Percentiles rank a stretch among this genome's conserved stretches.
phyloP scores from a whole-genome alignment of 768 basidiomycete species.

The Neoboletus magnificus region DNA sequence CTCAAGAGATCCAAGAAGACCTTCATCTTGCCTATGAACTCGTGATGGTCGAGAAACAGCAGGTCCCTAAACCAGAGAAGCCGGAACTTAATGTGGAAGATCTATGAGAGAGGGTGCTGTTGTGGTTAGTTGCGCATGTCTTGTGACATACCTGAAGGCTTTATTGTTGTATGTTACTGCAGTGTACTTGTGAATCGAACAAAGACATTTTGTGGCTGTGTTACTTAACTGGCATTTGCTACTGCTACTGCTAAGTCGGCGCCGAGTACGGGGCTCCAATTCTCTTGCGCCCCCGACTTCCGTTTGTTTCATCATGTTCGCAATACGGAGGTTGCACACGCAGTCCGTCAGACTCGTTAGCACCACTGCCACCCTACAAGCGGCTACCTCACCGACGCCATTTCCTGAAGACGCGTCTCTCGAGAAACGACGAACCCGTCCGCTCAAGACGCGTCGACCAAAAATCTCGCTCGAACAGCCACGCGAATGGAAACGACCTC shows the following conservation, averaged over 20 bases:
- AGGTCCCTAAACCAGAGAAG: conserved; percentile 7
- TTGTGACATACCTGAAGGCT: background rate
- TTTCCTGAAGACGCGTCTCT: conserved; percentile 2
- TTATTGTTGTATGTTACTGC: too few relatives aligned
- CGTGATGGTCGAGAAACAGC: too few relatives aligned
- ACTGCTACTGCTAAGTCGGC: background rate
- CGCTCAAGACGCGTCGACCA: conserved; percentile 41
- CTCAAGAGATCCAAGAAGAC: conserved; percentile 22
- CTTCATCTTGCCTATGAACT: conserved; percentile 33
- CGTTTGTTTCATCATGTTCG: conserved; percentile 15
- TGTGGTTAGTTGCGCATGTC: conserved; percentile 19
- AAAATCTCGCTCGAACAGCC: conserved; percentile 49
- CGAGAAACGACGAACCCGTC: conserved; percentile 10
- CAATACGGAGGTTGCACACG: conserved; percentile 8
- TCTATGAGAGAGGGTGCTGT: background rate
- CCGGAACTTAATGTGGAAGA: conserved; percentile 28
- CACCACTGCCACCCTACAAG: conserved; percentile 3
- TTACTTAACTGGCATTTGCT: background rate
- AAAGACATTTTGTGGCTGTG: background rate
- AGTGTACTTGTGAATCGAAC: too few relatives aligned
- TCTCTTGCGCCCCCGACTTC: background rate
- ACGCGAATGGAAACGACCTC: conserved; percentile 61
- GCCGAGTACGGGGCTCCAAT: background rate
- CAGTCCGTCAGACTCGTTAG: conserved; percentile 5
- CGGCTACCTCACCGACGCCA: conserved; percentile 3